A percentile compares a stretch with the other conserved stretches of the same genome.
These are phyloP conservation scores for Xylariales sp. DNA, from an alignment of 2,329 filamentous ascomycete species.

Conservation along the genomic window DNA sequence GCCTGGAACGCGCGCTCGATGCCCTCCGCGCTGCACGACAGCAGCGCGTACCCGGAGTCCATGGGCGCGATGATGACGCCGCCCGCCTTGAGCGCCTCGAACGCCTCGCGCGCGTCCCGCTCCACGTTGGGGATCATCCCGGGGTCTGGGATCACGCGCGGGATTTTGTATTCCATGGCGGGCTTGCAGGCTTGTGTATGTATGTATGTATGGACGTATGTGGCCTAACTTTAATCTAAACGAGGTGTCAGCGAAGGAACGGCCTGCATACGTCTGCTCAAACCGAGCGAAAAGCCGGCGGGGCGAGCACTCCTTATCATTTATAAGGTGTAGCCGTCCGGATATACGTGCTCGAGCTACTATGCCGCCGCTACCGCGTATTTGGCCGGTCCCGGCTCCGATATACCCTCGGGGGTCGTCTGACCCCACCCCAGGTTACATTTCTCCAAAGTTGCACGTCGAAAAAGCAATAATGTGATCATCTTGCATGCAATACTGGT, in stretches of 20 bases:
- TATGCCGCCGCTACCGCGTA: constrained; percentile 3
- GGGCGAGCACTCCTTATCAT: background rate
- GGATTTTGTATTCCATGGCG: constrained; percentile 1
- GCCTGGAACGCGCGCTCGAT: constrained; percentile 30
- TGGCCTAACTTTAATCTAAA: background rate
- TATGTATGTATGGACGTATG: background rate
- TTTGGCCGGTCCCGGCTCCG: background rate
- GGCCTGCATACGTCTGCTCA: background rate
- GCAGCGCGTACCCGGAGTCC: constrained; percentile 24
- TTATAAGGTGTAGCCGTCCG: background rate
- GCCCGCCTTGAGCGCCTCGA: constrained; percentile 27
- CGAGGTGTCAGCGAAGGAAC: too few species aligned
- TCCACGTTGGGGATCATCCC: constrained; percentile 17
- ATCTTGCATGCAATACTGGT: background rate
- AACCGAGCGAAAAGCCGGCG: background rate
- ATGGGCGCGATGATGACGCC: constrained; percentile 29
- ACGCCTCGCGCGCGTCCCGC: constrained; percentile 26
- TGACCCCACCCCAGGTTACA: constrained; percentile 3
- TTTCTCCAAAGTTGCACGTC: background rate
- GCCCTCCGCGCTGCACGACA: constrained; percentile 23
- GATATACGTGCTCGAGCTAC: background rate
- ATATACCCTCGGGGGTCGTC: background rate
- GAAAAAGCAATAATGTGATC: background rate
- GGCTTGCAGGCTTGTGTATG: background rate
- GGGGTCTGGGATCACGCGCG: constrained; percentile 24